Percentiles rank a stretch among this genome's conserved stretches.
These are phyloP conservation scores for Triticum turgidum DNA, from an alignment of 176 grass and related monocot species.

Conservation along the genomic window DNA sequence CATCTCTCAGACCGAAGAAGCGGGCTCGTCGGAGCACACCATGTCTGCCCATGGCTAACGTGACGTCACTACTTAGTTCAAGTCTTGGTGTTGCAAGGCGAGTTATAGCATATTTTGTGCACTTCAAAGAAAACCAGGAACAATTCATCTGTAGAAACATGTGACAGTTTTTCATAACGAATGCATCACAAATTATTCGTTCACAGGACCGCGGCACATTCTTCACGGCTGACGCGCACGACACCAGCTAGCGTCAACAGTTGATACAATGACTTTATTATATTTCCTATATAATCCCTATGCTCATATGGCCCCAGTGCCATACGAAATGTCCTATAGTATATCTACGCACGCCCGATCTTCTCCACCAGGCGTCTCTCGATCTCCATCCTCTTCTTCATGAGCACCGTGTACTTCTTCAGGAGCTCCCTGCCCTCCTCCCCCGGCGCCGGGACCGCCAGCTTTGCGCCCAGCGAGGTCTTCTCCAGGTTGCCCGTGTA, in stretches of 20 bases:
- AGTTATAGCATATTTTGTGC: background rate
- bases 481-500: constrained; percentile 69
- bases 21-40: too few relatives aligned
- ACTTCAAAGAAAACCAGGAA: background rate
- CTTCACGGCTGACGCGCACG: background rate
- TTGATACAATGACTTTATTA: background rate
- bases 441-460: constrained; percentile 31
- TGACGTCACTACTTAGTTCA: too few relatives aligned
- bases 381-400: constrained; percentile 86
- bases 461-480: constrained; percentile 63
- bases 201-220: background rate
- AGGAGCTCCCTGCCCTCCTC: constrained; percentile 51
- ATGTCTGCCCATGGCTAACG: too few relatives aligned
- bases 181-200: background rate
- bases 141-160: background rate
- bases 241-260: background rate
- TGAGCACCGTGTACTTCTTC: constrained; percentile 63
- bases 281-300: background rate
- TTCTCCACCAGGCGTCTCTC: constrained; percentile 67
- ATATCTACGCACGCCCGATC: constrained; percentile 50
- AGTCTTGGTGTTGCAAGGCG: background rate
- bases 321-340: background rate
- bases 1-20: too few relatives aligned
- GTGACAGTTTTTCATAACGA: background rate
- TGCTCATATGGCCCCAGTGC: background rate